Percentiles rank a stretch among this genome's conserved stretches.
Conservation (phyloP, 345 rosid genomes). For the Camelina hispida region DNA sequence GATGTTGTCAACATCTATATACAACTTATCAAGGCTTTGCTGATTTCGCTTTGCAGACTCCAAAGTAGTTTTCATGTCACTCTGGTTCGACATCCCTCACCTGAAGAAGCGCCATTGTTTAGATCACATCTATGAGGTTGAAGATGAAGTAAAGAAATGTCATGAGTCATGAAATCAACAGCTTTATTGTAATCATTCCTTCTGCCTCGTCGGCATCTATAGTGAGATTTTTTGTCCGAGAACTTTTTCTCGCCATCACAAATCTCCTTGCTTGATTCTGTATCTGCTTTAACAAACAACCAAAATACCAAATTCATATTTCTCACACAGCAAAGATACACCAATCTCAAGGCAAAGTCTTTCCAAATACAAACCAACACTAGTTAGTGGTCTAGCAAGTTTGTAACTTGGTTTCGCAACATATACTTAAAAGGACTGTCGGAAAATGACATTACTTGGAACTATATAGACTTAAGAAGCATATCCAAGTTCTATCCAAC, state of each 20-base stretch:
- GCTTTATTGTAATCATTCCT: slow-evolving; percentile 5
- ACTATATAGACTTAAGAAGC: not conserved
- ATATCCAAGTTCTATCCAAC: not conserved
- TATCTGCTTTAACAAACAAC: not conserved
- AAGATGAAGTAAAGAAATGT: not conserved
- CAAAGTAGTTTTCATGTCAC: not conserved
- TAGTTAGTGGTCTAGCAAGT: not conserved
- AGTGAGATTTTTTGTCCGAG: not conserved
- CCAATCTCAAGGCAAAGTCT: not conserved
- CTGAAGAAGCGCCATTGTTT: not conserved
- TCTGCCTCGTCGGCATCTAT: not conserved
- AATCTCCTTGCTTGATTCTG: not conserved
- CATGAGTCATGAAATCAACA: not conserved
- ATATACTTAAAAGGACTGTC: not conserved
- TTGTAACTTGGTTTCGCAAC: not conserved
- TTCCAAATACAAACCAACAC: not conserved
- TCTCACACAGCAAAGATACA: not conserved
- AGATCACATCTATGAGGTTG: not conserved
- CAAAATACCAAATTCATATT: not conserved
- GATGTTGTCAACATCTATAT: too few species aligned
- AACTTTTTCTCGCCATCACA: not conserved
- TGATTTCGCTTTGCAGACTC: not conserved
- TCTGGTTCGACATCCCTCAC: not conserved
- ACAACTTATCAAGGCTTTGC: not conserved
- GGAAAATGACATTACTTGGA: not conserved